A percentile compares a stretch with the other conserved stretches of the same genome.
phyloP scores from a whole-genome alignment of 139 green algal species.

The Desmodesmus armatus region DNA sequence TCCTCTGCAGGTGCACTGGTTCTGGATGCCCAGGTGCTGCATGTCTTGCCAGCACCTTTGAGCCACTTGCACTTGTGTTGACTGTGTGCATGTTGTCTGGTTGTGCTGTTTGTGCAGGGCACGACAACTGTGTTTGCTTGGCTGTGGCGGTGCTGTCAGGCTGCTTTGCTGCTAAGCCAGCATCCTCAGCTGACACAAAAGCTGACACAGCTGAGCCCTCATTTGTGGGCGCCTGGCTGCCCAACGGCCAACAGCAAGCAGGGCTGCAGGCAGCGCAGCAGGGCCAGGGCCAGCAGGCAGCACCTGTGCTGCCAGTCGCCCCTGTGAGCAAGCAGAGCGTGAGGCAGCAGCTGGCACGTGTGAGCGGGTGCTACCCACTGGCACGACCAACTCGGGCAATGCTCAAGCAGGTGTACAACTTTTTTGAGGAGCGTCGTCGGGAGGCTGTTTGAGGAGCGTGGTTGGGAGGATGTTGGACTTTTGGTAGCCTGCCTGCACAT shows the following conservation, averaged over 20 bases:
- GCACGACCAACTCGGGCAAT: slow-evolving; percentile 65
- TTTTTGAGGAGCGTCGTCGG: slow-evolving; percentile 63
- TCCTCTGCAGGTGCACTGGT: background rate
- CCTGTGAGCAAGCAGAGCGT: slow-evolving; percentile 69
- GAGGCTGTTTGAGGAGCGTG: background rate
- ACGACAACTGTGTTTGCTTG: slow-evolving; percentile 69
- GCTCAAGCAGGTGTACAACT: slow-evolving; percentile 86
- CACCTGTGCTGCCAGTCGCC: background rate
- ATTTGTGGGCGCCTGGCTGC: slow-evolving; percentile 24
- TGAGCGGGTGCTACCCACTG: slow-evolving; percentile 64
- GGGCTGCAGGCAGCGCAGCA: background rate
- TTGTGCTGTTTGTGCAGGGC: slow-evolving; percentile 49
- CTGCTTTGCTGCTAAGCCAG: slow-evolving; percentile 52
- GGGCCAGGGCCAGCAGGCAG: background rate
- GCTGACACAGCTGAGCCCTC: background rate
- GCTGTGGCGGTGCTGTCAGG: slow-evolving; percentile 72
- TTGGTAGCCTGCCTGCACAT: background rate
- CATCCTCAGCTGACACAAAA: background rate
- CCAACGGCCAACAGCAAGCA: background rate
- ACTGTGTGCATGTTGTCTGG: background rate
- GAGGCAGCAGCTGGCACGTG: slow-evolving; percentile 63
- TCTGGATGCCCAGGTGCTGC: background rate
- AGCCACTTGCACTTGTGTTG: background rate
- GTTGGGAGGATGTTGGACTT: background rate
- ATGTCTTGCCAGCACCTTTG: no score